These are phyloP conservation scores for Aaosphaeria pasadenensis DNA, from an alignment of 2,329 filamentous ascomycete species.

Conservation along the genomic window DNA sequence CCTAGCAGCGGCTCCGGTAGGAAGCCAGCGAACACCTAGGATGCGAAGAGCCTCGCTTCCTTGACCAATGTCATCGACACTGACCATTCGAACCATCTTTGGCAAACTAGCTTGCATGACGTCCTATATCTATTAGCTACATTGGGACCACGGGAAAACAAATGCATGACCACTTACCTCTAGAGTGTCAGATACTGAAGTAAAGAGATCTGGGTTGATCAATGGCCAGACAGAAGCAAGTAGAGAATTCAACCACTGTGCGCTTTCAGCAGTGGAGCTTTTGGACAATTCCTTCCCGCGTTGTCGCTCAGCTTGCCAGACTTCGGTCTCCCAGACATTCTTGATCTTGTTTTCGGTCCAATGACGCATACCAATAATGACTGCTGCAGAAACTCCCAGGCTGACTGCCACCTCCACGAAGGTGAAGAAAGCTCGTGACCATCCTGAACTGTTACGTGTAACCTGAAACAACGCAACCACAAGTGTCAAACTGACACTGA, in stretches of 20 bases:
- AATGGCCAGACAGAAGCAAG: constrained; percentile 69
- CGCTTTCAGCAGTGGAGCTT: constrained; percentile 58
- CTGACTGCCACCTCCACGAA: constrained; percentile 25
- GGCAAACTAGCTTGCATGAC: constrained; percentile 77
- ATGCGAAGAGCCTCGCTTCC: constrained; percentile 70
- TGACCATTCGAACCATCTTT: constrained; percentile 68
- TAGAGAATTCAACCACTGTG: constrained; percentile 69
- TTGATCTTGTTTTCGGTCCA: constrained; percentile 63
- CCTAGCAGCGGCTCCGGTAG: constrained; percentile 64
- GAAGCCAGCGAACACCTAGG: constrained; percentile 69
- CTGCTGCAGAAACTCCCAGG: constrained; percentile 25
- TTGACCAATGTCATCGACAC: constrained; percentile 72
- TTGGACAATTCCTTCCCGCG: constrained; percentile 49
- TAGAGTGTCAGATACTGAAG: constrained; percentile 65
- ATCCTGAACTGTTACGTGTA: constrained; percentile 26
- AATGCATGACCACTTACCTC: constrained; percentile 41
- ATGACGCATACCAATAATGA: constrained; percentile 49
- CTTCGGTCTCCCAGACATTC: constrained; percentile 64
- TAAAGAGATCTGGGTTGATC: constrained; percentile 72
- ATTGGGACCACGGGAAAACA: neutral
- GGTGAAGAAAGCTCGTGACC: constrained; percentile 27
- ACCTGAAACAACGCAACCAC: constrained; percentile 33
- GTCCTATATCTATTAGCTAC: constrained; percentile 43
- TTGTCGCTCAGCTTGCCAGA: constrained; percentile 64
- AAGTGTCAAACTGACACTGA: constrained; percentile 34